These are phyloP conservation scores for Mycena kentingensis DNA, from an alignment of 768 basidiomycete species.

Conservation along the genomic window DNA sequence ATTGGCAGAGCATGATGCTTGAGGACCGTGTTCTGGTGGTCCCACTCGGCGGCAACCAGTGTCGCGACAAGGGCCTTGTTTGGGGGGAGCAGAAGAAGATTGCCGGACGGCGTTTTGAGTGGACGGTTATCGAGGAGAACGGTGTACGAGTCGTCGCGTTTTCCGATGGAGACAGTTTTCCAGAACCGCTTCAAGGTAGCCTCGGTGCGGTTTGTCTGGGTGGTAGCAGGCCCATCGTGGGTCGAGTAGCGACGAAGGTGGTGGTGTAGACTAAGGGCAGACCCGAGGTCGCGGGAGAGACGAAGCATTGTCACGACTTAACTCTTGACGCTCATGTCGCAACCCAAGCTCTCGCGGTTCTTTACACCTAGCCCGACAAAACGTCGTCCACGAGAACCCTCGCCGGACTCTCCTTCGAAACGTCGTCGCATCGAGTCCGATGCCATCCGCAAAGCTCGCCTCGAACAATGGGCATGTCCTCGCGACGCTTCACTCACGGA, in stretches of 20 bases:
- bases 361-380: background rate
- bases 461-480: background rate
- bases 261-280: background rate
- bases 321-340: background rate
- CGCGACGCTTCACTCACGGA: too few species aligned
- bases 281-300: background rate
- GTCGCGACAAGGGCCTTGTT: conserved; percentile 74
- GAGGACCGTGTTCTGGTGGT: conserved; percentile 81
- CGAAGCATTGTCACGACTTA: background rate
- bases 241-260: conserved; percentile 19
- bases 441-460: background rate
- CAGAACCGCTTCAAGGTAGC: conserved; percentile 88
- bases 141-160: conserved; percentile 50
- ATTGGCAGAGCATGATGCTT: conserved; percentile 92
- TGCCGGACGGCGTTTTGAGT: conserved; percentile 88
- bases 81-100: conserved; percentile 67
- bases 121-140: conserved; percentile 82
- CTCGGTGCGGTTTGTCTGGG: conserved; percentile 75
- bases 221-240: conserved; percentile 47
- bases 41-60: conserved; percentile 95
- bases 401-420: background rate
- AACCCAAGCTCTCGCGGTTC: background rate
- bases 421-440: background rate
- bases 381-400: background rate
- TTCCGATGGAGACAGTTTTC: conserved; percentile 84